phyloP scores from a whole-genome alignment of 768 basidiomycete species.

The Lyophyllum atratum region DNA sequence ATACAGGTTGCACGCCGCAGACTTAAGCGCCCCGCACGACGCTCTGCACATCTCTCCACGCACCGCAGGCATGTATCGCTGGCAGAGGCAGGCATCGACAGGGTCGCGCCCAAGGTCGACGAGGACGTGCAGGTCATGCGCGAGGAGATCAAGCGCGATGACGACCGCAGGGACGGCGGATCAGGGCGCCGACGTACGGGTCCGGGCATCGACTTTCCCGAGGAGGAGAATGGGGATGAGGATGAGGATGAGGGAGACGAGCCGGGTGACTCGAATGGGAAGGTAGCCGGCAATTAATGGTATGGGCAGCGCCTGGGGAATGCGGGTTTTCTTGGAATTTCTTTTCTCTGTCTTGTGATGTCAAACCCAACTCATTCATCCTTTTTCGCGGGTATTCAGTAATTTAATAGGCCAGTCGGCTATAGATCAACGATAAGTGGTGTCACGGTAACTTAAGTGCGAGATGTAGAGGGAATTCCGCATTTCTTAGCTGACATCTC shows the following conservation, averaged over 20 bases:
- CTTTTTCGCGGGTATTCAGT: not conserved
- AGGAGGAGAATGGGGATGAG: conserved; percentile 31
- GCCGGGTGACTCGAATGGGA: too few relatives aligned
- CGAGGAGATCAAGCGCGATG: conserved; percentile 72
- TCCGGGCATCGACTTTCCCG: conserved; percentile 16
- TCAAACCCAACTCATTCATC: not conserved
- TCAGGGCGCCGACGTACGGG: conserved; percentile 29
- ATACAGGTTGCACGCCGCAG: conserved; percentile 75
- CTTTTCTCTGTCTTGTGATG: not conserved
- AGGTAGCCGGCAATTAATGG: conserved; percentile 30
- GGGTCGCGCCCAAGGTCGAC: conserved; percentile 84
- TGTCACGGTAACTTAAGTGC: too few relatives aligned
- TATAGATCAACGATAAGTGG: not conserved
- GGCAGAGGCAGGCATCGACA: conserved; percentile 86
- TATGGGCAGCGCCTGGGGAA: not conserved
- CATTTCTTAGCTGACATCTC: too few relatives aligned
- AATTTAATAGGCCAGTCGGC: not conserved
- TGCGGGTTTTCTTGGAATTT: not conserved
- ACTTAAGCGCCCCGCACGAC: conserved; percentile 83
- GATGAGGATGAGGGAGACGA: conserved; percentile 31
- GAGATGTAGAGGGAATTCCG: too few relatives aligned
- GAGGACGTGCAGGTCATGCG: conserved; percentile 82
- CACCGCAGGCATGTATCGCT: conserved; percentile 84
- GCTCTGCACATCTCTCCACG: conserved; percentile 77
- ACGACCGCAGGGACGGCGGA: conserved; percentile 47